phyloP scores from a whole-genome alignment of 495 filamentous ascomycete genomes.

The Penicillium taxi region DNA sequence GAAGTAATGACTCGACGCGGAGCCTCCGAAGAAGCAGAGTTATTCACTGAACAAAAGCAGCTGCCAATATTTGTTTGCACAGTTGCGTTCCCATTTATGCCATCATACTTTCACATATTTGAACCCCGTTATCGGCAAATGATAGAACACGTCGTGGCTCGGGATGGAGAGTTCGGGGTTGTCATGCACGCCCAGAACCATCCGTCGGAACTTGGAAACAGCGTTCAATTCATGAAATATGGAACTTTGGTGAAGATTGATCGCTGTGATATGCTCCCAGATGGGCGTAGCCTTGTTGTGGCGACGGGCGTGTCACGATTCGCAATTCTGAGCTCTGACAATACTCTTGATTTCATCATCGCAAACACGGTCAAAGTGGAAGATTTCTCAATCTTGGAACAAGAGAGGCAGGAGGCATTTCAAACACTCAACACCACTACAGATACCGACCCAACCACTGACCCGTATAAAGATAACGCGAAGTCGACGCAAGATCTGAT shows the following conservation, averaged over 20 bases:
- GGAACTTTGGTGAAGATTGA: conserved; percentile 72
- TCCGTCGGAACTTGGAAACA: conserved; percentile 47
- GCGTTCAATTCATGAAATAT: conserved; percentile 57
- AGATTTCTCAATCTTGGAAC: conserved; percentile 72
- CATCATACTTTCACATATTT: conserved; percentile 82
- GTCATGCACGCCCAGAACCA: conserved; percentile 53
- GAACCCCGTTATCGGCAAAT: conserved; percentile 84
- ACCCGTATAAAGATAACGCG: conserved; percentile 8
- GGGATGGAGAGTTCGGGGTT: conserved; percentile 73
- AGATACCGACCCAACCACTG: conserved; percentile 8
- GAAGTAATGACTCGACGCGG: conserved; percentile 49
- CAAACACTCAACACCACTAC: conserved; percentile 52
- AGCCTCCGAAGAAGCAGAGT: conserved; percentile 43
- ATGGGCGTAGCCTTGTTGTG: conserved; percentile 74
- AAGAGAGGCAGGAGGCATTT: conserved; percentile 62
- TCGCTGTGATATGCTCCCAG: conserved; percentile 60
- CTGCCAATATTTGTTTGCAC: conserved; percentile 77
- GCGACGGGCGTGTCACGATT: conserved; percentile 70
- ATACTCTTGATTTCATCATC: conserved; percentile 69
- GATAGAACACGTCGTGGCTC: conserved; percentile 70
- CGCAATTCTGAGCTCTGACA: conserved; percentile 52
- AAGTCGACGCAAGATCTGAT: conserved; percentile 61
- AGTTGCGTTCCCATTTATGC: conserved; percentile 71
- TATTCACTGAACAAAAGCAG: conserved; percentile 41
- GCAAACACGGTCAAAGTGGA: conserved; percentile 65